phyloP scores from a whole-genome alignment of 1,284 basidiomycete genomes.

The Cystobasidium pallidum region DNA sequence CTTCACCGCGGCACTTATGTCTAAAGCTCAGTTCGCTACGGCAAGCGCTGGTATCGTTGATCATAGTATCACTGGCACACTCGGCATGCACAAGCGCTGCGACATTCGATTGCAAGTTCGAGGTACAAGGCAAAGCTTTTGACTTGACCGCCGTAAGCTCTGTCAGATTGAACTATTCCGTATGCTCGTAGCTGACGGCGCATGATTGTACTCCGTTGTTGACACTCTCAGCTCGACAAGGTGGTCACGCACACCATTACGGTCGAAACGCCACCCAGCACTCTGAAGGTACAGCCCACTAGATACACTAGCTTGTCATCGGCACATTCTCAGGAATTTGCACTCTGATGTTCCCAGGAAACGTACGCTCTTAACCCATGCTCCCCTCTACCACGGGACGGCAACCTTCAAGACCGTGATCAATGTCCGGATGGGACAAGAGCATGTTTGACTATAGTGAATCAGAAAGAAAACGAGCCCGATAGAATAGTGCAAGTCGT shows the following conservation, averaged over 20 bases:
- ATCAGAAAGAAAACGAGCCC: slow-evolving; percentile 62
- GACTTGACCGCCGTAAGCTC: slow-evolving; percentile 41
- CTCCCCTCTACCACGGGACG: slow-evolving; percentile 62
- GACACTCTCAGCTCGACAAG: slow-evolving; percentile 27
- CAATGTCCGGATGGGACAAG: slow-evolving; percentile 71
- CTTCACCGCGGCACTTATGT: neutral
- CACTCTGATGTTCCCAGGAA: slow-evolving; percentile 1
- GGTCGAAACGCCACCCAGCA: slow-evolving; percentile 34
- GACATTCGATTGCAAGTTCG: slow-evolving; percentile 43
- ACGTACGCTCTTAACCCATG: slow-evolving; percentile 59
- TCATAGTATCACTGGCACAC: slow-evolving; percentile 9
- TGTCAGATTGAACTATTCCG: too few species aligned
- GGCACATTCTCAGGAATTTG: neutral
- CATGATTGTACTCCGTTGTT: too few species aligned
- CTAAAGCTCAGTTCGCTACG: neutral
- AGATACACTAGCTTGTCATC: neutral
- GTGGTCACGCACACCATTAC: slow-evolving; percentile 4
- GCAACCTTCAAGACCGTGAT: slow-evolving; percentile 63
- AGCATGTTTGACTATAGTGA: slow-evolving; percentile 70
- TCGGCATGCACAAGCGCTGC: slow-evolving; percentile 3
- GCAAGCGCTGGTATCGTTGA: slow-evolving; percentile 1
- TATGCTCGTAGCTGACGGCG: too few species aligned
- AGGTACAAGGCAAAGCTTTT: slow-evolving; percentile 19
- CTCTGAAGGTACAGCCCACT: slow-evolving; percentile 26
- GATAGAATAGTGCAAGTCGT: slow-evolving; percentile 70